Base-by-base conservation (phyloP, 2,329 filamentous ascomycete genomes). In the Chaetothyriales sp. region DNA sequence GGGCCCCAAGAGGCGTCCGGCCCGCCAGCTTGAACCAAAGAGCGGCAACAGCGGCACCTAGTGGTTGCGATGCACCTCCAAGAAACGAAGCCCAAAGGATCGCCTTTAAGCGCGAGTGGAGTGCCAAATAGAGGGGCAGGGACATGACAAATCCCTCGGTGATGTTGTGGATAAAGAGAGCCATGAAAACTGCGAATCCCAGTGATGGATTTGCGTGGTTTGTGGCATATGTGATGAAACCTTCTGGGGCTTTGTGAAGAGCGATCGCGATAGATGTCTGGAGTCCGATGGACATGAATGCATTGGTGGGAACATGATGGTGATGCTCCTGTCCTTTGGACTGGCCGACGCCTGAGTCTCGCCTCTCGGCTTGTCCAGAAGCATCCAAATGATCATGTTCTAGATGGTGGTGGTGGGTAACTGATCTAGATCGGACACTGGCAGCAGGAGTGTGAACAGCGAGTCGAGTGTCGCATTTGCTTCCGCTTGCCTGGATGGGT, bases 91-190 rank as follows among this genome's bases (percentile, higher is more conserved):
- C 83, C 81, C 86, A 93, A 53, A 84, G 68, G 70, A 96, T 92
- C 18, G 92, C 90, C 60, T 81, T 83, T 63, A 79, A 71, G 45
- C 88, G 83, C 52, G 81, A 90, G 55, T 83, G 78, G 28, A 95
- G 78, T 1, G 92, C 92, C 61, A 98, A 84, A 67, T 94, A 98
- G 0, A 98, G 74, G 0, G 92, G 92, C 0, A 98, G 71, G 0
- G 88, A 87, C 76, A 98, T 84, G 55, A 89, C 86, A 64, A 96
- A 96, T 1, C 92, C 92, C 70, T 98, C 92, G 25, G 87, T 89
- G 62, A 98, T 94, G 69, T 96, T 98, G 74, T 98, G 92, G 53
- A 98, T 90, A 64, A 95, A 95, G 6, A 98, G 77, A 0, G 92
- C 90, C 66, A 96, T 78, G 69, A 98, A 98, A 50, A 98, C 87